Conservation (phyloP, 352 stramenopile species). For the Globisporangium cylindrosporum region DNA sequence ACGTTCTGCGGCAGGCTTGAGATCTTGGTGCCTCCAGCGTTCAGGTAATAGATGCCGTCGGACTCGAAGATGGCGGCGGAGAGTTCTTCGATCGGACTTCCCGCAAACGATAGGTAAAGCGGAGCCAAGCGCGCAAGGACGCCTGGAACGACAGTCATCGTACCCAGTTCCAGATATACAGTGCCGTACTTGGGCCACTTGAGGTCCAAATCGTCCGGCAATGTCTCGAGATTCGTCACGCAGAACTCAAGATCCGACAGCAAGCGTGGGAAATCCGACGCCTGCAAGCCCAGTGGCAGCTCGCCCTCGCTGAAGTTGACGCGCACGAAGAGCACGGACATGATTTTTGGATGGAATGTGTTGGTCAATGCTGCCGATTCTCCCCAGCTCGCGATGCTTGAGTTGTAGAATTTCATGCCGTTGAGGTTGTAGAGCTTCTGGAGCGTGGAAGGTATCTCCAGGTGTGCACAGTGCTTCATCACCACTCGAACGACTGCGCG, state of each 20-base stretch:
- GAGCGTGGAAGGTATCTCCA: slow-evolving; percentile 12
- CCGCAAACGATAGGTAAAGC: not conserved
- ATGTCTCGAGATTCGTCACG: not conserved
- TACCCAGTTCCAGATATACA: slow-evolving; percentile 6
- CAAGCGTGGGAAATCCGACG: slow-evolving; percentile 1
- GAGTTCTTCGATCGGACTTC: slow-evolving; percentile 7
- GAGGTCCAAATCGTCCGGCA: slow-evolving; percentile 7
- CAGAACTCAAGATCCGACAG: slow-evolving; percentile 1
- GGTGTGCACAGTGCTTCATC: slow-evolving; percentile 1
- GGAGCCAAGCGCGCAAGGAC: not conserved
- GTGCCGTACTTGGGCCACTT: slow-evolving; percentile 1
- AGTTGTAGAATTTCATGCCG: slow-evolving; percentile 32
- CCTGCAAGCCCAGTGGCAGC: slow-evolving; percentile 6
- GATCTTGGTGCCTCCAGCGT: not conserved
- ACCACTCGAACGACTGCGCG: slow-evolving; percentile 1
- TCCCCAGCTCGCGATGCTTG: slow-evolving; percentile 20
- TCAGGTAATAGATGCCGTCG: not conserved
- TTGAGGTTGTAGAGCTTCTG: slow-evolving; percentile 18
- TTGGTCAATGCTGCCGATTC: slow-evolving; percentile 17
- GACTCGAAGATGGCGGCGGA: slow-evolving; percentile 1
- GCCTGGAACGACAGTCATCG: not conserved
- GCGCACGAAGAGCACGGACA: slow-evolving; percentile 22
- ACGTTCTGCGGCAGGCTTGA: slow-evolving; percentile 2
- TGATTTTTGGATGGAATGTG: slow-evolving; percentile 16
- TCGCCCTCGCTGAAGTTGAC: slow-evolving; percentile 17